Base-by-base conservation (phyloP, 805 yeast species). In the Ogataea methanolica region DNA sequence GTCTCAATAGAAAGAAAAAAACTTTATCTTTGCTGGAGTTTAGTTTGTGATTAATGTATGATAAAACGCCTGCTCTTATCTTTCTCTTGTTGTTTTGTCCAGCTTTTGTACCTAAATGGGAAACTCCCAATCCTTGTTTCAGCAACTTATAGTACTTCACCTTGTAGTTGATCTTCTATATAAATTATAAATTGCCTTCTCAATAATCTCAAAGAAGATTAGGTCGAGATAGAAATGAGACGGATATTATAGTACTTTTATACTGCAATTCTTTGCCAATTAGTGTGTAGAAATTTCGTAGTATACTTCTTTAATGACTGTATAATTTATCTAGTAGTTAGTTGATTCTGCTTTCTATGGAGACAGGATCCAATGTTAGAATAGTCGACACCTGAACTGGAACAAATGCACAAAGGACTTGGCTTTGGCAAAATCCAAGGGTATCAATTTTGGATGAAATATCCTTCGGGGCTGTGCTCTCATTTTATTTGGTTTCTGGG, bases 11-110 rank as follows among this genome's bases (percentile, higher is more conserved):
- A 42, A 53, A 59, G 41, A 58, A 63, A 42, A 56, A 63, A 22
- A 60, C 65, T 42, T 53, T 61, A 48, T 63, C 67, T 42, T 62
- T 63, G 26, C 49, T 49, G 22, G 59, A 55, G 6, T 43, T 43
- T 16, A 52, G 33, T 22, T 41, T 45, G 36, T 48, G 51, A 31
- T 49, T 51, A 44, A 56, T 45, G 23, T 36, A 54, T 29, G 42
- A 44, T 29, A 43, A 46, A 15, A 56, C 33, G 21, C 49, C 47
- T 17, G 35, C 38, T 38, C 43, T 39, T 16, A 37, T 15, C 37
- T 23, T 41, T 8, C 19, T 26, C 31, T 38, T 40, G 17, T 41
- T 44, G 19, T 31, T 43, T 7, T 26, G 34, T 15, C 21, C 42
- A 12, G 21, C 33, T 22, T 41, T 39, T 16, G 19, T 44, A 14